Percentiles rank a stretch among this genome's conserved stretches.
phyloP scores from a whole-genome alignment of 371 early-diverging fungal species.

The Actinomortierella wolfii region DNA sequence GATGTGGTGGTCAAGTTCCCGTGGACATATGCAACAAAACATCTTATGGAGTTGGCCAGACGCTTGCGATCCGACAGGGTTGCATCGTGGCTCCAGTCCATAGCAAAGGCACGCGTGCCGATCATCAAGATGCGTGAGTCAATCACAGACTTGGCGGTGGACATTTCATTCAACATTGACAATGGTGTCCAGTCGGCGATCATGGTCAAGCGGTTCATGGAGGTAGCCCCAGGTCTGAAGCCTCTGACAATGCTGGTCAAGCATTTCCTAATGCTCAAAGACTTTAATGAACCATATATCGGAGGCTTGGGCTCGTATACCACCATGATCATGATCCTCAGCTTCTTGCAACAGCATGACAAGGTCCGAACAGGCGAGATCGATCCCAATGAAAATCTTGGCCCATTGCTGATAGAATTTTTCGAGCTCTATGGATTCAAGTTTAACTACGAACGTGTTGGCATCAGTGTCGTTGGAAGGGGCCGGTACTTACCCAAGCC shows the following conservation, averaged over 20 bases:
- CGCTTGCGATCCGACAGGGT: slow-evolving; percentile 10
- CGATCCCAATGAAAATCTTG: slow-evolving; percentile 79
- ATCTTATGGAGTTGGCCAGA: slow-evolving; percentile 16
- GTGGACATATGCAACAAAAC: slow-evolving; percentile 3
- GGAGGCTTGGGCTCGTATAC: slow-evolving; percentile 97
- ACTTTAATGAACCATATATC: slow-evolving; percentile 82
- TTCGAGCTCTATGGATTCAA: slow-evolving; percentile 92
- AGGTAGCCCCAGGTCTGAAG: slow-evolving; percentile 21
- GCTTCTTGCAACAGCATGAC: slow-evolving; percentile 94
- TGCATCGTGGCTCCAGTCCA: background rate
- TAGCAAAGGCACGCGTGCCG: slow-evolving; percentile 76
- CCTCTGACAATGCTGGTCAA: slow-evolving; percentile 32
- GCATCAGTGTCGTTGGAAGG: slow-evolving; percentile 62
- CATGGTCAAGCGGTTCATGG: slow-evolving; percentile 16
- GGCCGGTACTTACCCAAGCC: slow-evolving; percentile 66
- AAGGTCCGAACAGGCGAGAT: slow-evolving; percentile 69
- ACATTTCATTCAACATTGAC: slow-evolving; percentile 36
- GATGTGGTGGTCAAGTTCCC: slow-evolving; percentile 60
- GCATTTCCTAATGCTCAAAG: slow-evolving; percentile 23
- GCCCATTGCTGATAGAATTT: slow-evolving; percentile 91
- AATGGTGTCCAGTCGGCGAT: slow-evolving; percentile 23
- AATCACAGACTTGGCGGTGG: slow-evolving; percentile 20
- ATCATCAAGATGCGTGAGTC: slow-evolving; percentile 70
- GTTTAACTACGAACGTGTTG: slow-evolving; percentile 75
- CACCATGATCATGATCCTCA: slow-evolving; percentile 80